phyloP scores from a whole-genome alignment of 1,139 yeast genomes.

The Candida buenavistaensis region DNA sequence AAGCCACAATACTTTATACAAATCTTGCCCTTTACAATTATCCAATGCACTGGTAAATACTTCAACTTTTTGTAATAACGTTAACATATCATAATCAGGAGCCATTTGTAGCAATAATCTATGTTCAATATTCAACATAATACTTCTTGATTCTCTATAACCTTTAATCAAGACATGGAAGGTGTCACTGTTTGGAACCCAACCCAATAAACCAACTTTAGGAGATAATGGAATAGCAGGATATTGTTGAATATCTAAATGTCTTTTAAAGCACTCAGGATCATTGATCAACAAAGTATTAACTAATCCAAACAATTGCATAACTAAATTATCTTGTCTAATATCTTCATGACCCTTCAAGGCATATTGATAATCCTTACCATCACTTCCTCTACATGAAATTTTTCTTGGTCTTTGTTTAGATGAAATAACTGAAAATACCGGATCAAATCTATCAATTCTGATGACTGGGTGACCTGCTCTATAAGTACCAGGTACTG shows the following conservation, averaged over 20 bases:
- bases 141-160: conserved; percentile 88
- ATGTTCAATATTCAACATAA: conserved; percentile 87
- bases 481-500: conserved; percentile 90
- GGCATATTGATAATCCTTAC: conserved; percentile 77
- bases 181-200: conserved; percentile 98
- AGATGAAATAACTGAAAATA: conserved; percentile 85
- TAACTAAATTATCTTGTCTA: conserved; percentile 94
- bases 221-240: conserved; percentile 96
- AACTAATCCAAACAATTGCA: conserved; percentile 96
- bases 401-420: conserved; percentile 93
- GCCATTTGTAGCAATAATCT: conserved; percentile 98
- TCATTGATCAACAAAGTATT: conserved; percentile 87
- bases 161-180: conserved; percentile 92
- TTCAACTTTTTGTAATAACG: conserved; percentile 89
- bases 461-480: conserved; percentile 81
- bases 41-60: conserved; percentile 95
- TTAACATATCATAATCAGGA: conserved; percentile 90
- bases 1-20: conserved; percentile 93
- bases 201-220: conserved; percentile 91
- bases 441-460: conserved; percentile 77
- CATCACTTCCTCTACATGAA: conserved; percentile 83
- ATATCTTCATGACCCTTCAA: conserved; percentile 98
- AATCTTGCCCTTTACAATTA: conserved; percentile 94
- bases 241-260: conserved; percentile 86
- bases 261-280: conserved; percentile 95